Evolutionary conservation across 2,329 filamentous ascomycete species (phyloP).

Genomic region (Ceratocystis lukuohia): DNA sequence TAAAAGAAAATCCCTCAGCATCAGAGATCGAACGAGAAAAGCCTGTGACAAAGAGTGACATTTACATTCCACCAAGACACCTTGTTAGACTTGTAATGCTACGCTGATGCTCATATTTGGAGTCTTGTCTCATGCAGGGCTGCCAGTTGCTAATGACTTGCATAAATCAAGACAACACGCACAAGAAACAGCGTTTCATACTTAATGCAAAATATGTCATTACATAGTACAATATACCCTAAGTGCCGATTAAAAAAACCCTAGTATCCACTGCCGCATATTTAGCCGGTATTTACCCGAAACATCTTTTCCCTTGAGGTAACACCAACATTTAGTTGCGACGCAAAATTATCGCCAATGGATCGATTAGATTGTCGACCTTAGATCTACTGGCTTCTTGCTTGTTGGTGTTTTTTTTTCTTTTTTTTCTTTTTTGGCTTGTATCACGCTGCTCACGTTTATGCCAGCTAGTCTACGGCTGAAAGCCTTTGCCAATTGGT

Average conservation of each 20-base stretch:
- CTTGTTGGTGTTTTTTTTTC: background rate
- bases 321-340: background rate
- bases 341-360: background rate
- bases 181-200: background rate
- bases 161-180: background rate
- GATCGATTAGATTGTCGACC: background rate
- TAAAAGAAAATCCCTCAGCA: background rate
- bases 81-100: background rate
- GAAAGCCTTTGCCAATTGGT: background rate
- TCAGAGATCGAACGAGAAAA: background rate
- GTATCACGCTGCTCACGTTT: background rate
- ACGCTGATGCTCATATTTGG: background rate
- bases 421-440: background rate
- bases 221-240: background rate
- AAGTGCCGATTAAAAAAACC: background rate
- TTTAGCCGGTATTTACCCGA: background rate
- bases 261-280: background rate
- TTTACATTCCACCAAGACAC: background rate
- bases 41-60: background rate
- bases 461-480: background rate
- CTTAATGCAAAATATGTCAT: background rate
- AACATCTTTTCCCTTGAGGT: background rate
- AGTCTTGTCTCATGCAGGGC: background rate
- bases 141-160: background rate
- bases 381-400: background rate